These are phyloP conservation scores for Colletotrichum lini DNA, from an alignment of 2,329 filamentous ascomycete genomes.

Conservation along the genomic window DNA sequence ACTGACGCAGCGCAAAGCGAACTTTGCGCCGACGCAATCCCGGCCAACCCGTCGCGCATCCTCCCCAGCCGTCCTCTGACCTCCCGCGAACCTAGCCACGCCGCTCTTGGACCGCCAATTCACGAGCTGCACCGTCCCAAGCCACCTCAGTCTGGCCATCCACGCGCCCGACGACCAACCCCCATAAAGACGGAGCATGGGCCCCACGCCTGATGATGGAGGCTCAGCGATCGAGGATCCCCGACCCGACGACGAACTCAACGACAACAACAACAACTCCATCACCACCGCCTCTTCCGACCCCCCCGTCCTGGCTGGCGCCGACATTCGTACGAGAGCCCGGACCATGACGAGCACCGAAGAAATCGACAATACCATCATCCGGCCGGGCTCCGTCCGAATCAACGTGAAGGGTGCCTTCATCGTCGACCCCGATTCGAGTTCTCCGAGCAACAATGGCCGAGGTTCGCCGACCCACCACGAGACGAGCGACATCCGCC, in stretches of 20 bases:
- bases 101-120: conserved; percentile 36
- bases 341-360: conserved; percentile 64
- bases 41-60: conserved; percentile 17
- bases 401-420: conserved; percentile 98
- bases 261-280: conserved; percentile 8
- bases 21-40: conserved; percentile 26
- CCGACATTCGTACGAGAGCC: conserved; percentile 36
- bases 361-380: conserved; percentile 74
- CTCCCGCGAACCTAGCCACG: conserved; percentile 23
- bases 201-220: conserved; percentile 39
- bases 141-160: conserved; percentile 26
- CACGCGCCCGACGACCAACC: conserved; percentile 30
- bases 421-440: conserved; percentile 87
- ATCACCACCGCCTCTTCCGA: conserved; percentile 12
- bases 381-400: conserved; percentile 79
- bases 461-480: conserved; percentile 65
- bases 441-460: conserved; percentile 64
- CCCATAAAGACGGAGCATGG: conserved; percentile 41
- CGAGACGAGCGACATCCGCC: conserved; percentile 93
- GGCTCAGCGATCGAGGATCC: conserved; percentile 35
- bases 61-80: conserved; percentile 34
- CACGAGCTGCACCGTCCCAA: conserved; percentile 33
- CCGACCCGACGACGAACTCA: conserved; percentile 29
- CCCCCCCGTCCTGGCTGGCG: conserved; percentile 25
- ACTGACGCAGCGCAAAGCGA: conserved; percentile 38